These are phyloP conservation scores for Sequoiadendron giganteum DNA, from an alignment of 75 land plant species.

Conservation along the genomic window DNA sequence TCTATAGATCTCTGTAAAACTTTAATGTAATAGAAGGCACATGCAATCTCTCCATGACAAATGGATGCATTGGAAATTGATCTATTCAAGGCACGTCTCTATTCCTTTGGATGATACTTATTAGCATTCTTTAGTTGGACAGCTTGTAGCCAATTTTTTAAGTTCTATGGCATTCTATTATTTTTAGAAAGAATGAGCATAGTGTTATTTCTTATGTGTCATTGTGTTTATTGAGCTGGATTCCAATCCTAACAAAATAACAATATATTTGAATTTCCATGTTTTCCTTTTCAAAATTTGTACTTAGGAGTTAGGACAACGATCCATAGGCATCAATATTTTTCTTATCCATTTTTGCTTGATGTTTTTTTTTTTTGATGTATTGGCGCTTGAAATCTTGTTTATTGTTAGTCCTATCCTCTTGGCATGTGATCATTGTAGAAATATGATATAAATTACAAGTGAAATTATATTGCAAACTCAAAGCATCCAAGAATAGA, in stretches of 20 bases:
- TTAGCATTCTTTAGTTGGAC: neutral
- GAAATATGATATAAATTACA: no score
- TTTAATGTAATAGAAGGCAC: neutral
- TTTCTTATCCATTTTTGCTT: neutral
- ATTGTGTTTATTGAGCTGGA: neutral
- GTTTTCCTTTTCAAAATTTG: neutral
- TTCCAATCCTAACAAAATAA: neutral
- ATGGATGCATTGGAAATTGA: neutral
- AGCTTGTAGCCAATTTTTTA: neutral
- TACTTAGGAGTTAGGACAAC: neutral
- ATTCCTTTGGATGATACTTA: neutral
- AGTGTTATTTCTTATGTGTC: neutral
- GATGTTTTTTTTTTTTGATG: neutral
- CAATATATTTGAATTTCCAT: neutral
- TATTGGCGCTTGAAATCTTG: neutral
- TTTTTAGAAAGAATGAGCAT: neutral
- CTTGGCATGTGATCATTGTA: neutral
- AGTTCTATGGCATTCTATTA: neutral
- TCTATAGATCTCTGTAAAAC: neutral
- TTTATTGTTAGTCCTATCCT: neutral
- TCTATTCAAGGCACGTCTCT: neutral
- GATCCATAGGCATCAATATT: neutral
- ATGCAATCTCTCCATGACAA: neutral
- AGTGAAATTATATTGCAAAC: no score
- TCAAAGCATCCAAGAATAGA: no score